phyloP scores from a whole-genome alignment of 2,329 filamentous ascomycete species.

The Clonostachys sp. region DNA sequence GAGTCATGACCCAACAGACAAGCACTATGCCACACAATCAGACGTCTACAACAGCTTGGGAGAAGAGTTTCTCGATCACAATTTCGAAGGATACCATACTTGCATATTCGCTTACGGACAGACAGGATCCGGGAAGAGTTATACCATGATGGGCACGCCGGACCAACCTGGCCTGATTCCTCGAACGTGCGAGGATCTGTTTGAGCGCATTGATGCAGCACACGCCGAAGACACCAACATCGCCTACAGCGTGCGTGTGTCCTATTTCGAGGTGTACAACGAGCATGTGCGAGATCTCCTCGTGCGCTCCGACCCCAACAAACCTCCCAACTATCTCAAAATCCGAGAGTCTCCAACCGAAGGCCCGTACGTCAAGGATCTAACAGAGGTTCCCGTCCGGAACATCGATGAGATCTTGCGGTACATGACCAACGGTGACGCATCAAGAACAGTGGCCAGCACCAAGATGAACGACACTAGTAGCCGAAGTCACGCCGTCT shows the following conservation, averaged over 20 bases:
- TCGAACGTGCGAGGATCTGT: slow-evolving; percentile 91
- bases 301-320: slow-evolving; percentile 64
- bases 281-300: slow-evolving; percentile 95
- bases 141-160: slow-evolving; percentile 92
- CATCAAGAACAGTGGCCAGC: slow-evolving; percentile 81
- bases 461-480: slow-evolving; percentile 99
- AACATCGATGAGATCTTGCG: slow-evolving; percentile 83
- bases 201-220: slow-evolving; percentile 80
- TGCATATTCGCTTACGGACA: slow-evolving; percentile 99
- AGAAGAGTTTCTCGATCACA: slow-evolving; percentile 97
- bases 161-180: slow-evolving; percentile 90
- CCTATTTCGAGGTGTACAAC: slow-evolving; percentile 99
- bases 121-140: slow-evolving; percentile 95
- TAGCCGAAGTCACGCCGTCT: slow-evolving; percentile 92
- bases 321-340: slow-evolving; percentile 87
- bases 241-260: slow-evolving; percentile 94
- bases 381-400: slow-evolving; percentile 89
- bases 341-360: slow-evolving; percentile 94
- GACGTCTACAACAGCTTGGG: slow-evolving; percentile 92
- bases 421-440: slow-evolving; percentile 86
- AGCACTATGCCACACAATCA: slow-evolving; percentile 87
- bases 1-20: slow-evolving; percentile 77
- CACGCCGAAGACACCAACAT: slow-evolving; percentile 81
- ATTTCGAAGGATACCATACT: slow-evolving; percentile 98
- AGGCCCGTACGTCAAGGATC: slow-evolving; percentile 92